Conservation (phyloP, 495 filamentous ascomycete species). For the Parachaetomium inaequale region DNA sequence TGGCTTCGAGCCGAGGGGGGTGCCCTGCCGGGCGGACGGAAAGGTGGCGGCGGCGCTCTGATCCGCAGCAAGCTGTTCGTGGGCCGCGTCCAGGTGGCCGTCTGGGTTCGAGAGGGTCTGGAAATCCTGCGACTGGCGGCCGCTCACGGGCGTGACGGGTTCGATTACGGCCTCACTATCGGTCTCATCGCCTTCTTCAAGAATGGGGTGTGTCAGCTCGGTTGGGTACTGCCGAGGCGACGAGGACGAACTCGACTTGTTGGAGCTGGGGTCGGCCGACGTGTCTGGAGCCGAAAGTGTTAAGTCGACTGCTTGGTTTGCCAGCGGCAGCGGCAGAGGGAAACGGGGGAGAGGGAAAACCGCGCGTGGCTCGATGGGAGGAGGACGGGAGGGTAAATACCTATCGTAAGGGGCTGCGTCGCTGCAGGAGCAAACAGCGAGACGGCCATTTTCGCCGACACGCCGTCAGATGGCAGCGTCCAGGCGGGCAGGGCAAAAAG, state of each 20-base stretch:
- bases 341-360: not conserved
- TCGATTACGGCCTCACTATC: conserved; percentile 47
- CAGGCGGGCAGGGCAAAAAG: not conserved
- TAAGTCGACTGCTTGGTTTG: conserved; percentile 17
- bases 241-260: conserved; percentile 27
- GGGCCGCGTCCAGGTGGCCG: conserved; percentile 29
- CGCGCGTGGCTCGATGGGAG: conserved; percentile 20
- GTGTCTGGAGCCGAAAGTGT: conserved; percentile 19
- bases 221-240: conserved; percentile 42
- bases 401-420: conserved; percentile 31
- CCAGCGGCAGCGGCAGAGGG: not conserved
- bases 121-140: conserved; percentile 50
- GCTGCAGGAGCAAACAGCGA: conserved; percentile 34
- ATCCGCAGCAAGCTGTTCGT: conserved; percentile 35
- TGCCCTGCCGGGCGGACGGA: conserved; percentile 22
- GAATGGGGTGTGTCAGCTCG: conserved; percentile 42
- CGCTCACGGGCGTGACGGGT: conserved; percentile 48
- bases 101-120: conserved; percentile 42
- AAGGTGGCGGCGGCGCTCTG: conserved; percentile 24
- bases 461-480: conserved; percentile 13
- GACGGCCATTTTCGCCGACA: conserved; percentile 28
- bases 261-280: conserved; percentile 13
- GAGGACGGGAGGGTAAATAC: conserved; percentile 31
- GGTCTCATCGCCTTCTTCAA: conserved; percentile 49
- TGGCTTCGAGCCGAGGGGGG: conserved; percentile 24